Evolutionary conservation across 2,329 filamentous ascomycete species (phyloP).

Genomic region (Lecanoromycetidae sp.): DNA sequence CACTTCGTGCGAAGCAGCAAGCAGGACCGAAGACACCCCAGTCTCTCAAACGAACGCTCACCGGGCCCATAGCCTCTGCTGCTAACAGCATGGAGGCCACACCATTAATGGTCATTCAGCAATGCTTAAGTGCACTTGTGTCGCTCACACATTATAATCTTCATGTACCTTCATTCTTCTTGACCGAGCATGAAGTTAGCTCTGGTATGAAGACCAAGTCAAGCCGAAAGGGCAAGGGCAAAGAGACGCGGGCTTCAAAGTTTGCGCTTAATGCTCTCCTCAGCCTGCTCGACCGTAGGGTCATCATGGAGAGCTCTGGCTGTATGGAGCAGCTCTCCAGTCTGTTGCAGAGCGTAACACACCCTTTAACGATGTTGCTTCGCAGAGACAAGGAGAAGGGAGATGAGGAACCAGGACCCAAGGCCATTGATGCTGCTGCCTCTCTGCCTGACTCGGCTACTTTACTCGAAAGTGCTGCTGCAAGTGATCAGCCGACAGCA

Average conservation of each 20-base stretch:
- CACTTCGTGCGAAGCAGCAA: constrained; percentile 74
- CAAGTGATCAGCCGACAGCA: neutral
- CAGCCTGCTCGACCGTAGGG: constrained; percentile 74
- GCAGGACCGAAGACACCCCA: constrained; percentile 72
- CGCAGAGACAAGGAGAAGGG: constrained; percentile 58
- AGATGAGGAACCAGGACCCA: constrained; percentile 14
- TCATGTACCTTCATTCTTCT: constrained; percentile 80
- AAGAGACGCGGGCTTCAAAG: constrained; percentile 71
- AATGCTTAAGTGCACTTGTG: constrained; percentile 76
- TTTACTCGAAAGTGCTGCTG: constrained; percentile 15
- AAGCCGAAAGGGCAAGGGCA: constrained; percentile 56
- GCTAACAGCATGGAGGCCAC: constrained; percentile 72
- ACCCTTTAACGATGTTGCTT: constrained; percentile 69
- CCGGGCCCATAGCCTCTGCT: constrained; percentile 42
- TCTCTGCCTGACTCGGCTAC: constrained; percentile 21
- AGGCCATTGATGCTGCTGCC: neutral
- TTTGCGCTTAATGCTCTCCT: constrained; percentile 88
- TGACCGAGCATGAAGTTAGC: constrained; percentile 81
- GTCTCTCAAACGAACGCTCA: constrained; percentile 61
- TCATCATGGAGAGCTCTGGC: constrained; percentile 92
- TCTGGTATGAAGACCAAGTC: constrained; percentile 63
- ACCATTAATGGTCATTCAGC: constrained; percentile 87
- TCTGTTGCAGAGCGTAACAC: constrained; percentile 75
- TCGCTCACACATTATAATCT: constrained; percentile 75
- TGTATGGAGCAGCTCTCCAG: constrained; percentile 91